Evolutionary conservation across 352 stramenopile genomes (phyloP), one percentile per base, ranked within the genome.

Genomic region (Pythium chondricola): DNA sequence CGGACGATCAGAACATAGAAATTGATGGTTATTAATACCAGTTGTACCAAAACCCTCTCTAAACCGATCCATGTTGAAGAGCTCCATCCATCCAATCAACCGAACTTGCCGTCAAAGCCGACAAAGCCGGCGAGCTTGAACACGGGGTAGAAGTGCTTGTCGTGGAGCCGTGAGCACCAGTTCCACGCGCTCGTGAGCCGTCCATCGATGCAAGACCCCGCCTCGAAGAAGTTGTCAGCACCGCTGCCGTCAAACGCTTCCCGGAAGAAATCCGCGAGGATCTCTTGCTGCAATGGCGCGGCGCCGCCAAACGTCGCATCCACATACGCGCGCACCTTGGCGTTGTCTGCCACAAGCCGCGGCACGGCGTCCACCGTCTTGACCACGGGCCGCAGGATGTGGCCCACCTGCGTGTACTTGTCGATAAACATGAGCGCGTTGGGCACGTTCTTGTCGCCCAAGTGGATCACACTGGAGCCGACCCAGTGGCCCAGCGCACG

Each of bases 361-460:
- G 88, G 76, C 37, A 95, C 76, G 22, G 57, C 76, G 40, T 92
- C 82, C 16, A 95, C 64, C 0, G 84, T 88, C 53, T 93, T 93
- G 46, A 95, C 78, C 37, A 95, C 88, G n/a, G 84, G 84, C 20
- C 84, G 77, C 31, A 95, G 52, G 43, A 93, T 93, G 56, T 92
- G 79, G 18, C 82, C 68, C 11, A 96, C 90, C 56, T 98, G 93
- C 29, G 92, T 97, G 73, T 98, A 98, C 72, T 98, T 98, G 79
- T 98, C 95, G 65, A 98, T 98, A 61, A 98, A 98, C 69, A 97
- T 97, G 54, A 98, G 80, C 42, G 95, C 95, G 52, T 98, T 98
- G 13, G 95, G 95, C 25, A 98, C 95, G 69, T 98, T 98, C 71
- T 98, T 95, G 76, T 98, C 95, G 22, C 95, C 95, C 22, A 98